Conservation (phyloP, 495 filamentous ascomycete genomes). For the Glutinoglossum americanum region DNA sequence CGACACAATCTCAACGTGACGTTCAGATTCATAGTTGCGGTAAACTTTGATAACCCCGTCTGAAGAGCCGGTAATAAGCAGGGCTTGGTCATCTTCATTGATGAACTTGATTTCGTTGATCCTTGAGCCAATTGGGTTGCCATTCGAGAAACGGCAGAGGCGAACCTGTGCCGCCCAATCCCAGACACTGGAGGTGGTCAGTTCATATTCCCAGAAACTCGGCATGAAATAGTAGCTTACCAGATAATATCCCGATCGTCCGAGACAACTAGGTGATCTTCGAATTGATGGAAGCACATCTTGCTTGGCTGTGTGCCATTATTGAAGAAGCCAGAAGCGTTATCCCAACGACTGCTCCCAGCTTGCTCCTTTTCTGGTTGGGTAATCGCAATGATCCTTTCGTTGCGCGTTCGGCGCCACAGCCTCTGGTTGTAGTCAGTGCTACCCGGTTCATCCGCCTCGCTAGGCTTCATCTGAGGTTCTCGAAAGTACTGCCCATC, state of each 20-base stretch:
- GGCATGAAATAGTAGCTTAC: slow-evolving; percentile 18
- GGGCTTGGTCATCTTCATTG: slow-evolving; percentile 92
- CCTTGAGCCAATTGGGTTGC: slow-evolving; percentile 72
- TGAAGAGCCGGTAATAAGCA: slow-evolving; percentile 83
- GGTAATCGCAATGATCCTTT: slow-evolving; percentile 72
- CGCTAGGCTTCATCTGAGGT: slow-evolving; percentile 91
- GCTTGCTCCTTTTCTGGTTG: slow-evolving; percentile 82
- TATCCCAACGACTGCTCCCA: slow-evolving; percentile 65
- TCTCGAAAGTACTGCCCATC: slow-evolving; percentile 67
- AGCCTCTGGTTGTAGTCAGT: slow-evolving; percentile 91
- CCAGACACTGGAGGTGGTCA: slow-evolving; percentile 40
- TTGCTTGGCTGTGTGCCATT: slow-evolving; percentile 73
- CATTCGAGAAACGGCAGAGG: slow-evolving; percentile 75
- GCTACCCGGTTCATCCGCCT: slow-evolving; percentile 89
- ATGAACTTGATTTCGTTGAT: slow-evolving; percentile 92
- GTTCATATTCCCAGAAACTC: not conserved
- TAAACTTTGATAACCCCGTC: slow-evolving; percentile 92
- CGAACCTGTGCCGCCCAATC: slow-evolving; percentile 63
- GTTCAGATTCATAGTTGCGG: slow-evolving; percentile 58
- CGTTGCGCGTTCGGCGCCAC: slow-evolving; percentile 84
- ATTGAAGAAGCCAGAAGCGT: slow-evolving; percentile 51
- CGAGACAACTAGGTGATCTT: slow-evolving; percentile 83
- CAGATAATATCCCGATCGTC: slow-evolving; percentile 76
- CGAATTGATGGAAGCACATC: slow-evolving; percentile 95
- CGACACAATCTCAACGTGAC: slow-evolving; percentile 65